Evolutionary conservation across 257 asterid species (phyloP).

Genomic region (Fraxinus pennsylvanica): DNA sequence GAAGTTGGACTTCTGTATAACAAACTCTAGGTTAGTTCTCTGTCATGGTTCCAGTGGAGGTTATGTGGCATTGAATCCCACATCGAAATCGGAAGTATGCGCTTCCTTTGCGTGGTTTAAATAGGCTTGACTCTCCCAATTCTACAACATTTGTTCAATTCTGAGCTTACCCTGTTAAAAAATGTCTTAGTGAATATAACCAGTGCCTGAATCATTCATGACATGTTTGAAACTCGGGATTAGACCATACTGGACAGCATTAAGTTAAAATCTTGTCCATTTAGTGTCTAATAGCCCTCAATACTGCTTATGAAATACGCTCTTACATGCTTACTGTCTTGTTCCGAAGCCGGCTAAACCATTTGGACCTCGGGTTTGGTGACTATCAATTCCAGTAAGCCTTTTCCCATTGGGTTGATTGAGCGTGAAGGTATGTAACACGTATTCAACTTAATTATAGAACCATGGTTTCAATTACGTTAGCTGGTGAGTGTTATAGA

Average conservation of each 20-base stretch:
- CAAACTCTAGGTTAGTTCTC: conserved; percentile 37
- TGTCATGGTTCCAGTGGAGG: too few species aligned
- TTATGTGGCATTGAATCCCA: too few species aligned
- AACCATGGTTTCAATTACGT: background rate
- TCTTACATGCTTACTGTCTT: background rate
- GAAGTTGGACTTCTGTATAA: background rate
- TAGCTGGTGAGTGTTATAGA: background rate
- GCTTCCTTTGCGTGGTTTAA: too few species aligned
- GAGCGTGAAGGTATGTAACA: conserved; percentile 53
- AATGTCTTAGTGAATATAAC: background rate
- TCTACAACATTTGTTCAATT: background rate
- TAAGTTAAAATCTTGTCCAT: background rate
- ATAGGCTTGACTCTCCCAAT: too few species aligned
- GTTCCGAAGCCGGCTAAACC: conserved; percentile 40
- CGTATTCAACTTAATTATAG: background rate
- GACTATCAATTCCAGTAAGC: conserved; percentile 54
- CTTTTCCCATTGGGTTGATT: conserved; percentile 70
- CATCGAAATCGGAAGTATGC: too few species aligned
- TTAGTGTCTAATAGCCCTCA: background rate
- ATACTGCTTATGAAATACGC: background rate
- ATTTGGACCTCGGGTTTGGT: conserved; percentile 70
- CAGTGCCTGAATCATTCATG: background rate
- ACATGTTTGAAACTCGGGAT: background rate
- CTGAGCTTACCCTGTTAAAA: background rate
- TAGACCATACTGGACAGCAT: too few species aligned